Percentiles rank a stretch among this genome's conserved stretches.
Conservation (phyloP, 140 eudicot genomes). For the Bidens hawaiensis region DNA sequence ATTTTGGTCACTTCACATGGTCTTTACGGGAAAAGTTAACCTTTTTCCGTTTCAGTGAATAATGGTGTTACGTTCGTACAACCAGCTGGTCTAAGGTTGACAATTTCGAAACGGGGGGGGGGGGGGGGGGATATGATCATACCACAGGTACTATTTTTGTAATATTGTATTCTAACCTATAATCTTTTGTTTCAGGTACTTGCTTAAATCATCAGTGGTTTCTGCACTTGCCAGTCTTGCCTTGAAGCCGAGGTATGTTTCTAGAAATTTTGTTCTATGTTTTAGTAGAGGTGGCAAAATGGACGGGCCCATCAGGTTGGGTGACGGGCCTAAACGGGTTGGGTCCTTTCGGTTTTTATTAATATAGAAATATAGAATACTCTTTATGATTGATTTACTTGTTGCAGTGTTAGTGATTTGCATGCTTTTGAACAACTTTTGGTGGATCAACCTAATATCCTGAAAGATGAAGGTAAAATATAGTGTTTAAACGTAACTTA, state of each 20-base stretch:
- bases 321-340: background rate
- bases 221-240: constrained; percentile 55
- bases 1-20: too few relatives aligned
- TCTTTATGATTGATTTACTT: background rate
- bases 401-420: constrained; percentile 66
- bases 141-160: too few relatives aligned
- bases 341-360: background rate
- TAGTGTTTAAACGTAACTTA: background rate
- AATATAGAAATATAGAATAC: background rate
- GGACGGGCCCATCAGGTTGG: background rate
- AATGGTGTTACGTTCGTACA: too few relatives aligned
- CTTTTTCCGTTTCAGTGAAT: too few relatives aligned
- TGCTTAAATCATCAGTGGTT: constrained; percentile 56
- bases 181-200: constrained; percentile 44
- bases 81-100: too few relatives aligned
- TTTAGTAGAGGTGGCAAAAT: background rate
- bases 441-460: constrained; percentile 89
- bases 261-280: background rate
- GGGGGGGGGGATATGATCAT: too few relatives aligned
- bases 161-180: too few relatives aligned
- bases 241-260: constrained; percentile 58
- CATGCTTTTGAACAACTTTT: constrained; percentile 63
- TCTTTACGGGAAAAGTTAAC: too few relatives aligned
- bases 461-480: constrained; percentile 63
- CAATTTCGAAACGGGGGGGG: too few relatives aligned